phyloP scores from a whole-genome alignment of 2,329 filamentous ascomycete genomes.

The Clonostachys rosea region DNA sequence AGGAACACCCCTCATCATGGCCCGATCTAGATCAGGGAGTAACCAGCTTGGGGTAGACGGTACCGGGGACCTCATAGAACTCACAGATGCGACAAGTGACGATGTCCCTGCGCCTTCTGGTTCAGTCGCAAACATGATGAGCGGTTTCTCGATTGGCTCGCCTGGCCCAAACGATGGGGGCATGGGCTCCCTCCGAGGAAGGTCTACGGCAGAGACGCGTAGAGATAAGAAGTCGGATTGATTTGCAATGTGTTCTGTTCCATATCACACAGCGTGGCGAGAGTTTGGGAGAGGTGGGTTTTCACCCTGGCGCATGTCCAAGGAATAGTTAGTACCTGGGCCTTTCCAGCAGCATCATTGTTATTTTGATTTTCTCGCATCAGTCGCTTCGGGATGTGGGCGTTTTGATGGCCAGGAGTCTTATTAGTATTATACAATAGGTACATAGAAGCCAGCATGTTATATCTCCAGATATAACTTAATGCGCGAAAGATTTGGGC shows the following conservation, averaged over 20 bases:
- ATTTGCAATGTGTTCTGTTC: not conserved
- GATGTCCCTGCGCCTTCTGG: constrained; percentile 30
- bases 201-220: constrained; percentile 14
- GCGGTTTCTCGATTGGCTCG: constrained; percentile 13
- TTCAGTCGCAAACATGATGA: not conserved
- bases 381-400: not conserved
- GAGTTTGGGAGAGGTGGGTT: not conserved
- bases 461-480: not conserved
- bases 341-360: too few species aligned
- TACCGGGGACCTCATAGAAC: constrained; percentile 65
- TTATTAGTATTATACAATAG: not conserved
- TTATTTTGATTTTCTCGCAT: too few species aligned
- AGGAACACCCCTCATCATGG: constrained; percentile 40
- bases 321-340: not conserved
- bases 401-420: not conserved
- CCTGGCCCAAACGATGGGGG: constrained; percentile 32
- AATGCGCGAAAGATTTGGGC: not conserved
- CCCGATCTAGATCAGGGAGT: constrained; percentile 24
- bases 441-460: constrained; percentile 1
- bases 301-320: not conserved
- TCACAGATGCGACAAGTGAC: constrained; percentile 58
- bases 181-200: constrained; percentile 25
- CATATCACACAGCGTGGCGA: not conserved
- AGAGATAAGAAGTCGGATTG: not conserved
- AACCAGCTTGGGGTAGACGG: constrained; percentile 20